Conservation (phyloP, 345 rosid genomes). For the Moricandia moricandioides region DNA sequence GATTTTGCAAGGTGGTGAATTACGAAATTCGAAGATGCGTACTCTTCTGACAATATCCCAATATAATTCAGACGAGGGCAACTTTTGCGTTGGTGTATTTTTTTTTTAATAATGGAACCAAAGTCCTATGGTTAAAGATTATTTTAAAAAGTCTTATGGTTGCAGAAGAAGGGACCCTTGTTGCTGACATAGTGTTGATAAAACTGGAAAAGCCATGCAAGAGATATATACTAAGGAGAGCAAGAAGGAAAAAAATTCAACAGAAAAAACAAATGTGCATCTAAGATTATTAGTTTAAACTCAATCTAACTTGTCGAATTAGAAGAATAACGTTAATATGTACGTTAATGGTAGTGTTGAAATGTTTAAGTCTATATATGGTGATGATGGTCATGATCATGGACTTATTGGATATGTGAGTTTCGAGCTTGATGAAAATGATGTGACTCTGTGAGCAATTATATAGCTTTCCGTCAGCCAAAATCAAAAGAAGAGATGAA, state of each 20-base stretch:
- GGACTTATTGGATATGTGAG: background rate
- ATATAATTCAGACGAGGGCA: constrained; percentile 35
- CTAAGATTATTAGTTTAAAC: no score
- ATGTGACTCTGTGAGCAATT: constrained; percentile 21
- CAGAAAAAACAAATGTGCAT: no score
- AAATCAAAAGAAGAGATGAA: constrained; percentile 1
- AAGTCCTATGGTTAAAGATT: constrained; percentile 4
- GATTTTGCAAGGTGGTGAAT: background rate
- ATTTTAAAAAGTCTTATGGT: constrained; percentile 9
- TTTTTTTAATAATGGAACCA: constrained; percentile 10
- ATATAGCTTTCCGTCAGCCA: background rate
- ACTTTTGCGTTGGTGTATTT: constrained; percentile 26
- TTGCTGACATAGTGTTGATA: constrained; percentile 24
- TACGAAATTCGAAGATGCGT: constrained; percentile 23
- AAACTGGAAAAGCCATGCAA: constrained; percentile 26
- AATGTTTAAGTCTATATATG: background rate
- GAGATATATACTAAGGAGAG: background rate
- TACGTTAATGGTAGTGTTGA: background rate
- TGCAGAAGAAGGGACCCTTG: constrained; percentile 27
- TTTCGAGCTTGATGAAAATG: constrained; percentile 8
- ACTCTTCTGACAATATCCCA: constrained; percentile 33
- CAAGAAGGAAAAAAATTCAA: background rate
- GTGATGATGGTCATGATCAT: constrained; percentile 14
- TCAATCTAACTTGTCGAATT: background rate
- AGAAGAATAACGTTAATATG: background rate